Evolutionary conservation across 2,329 filamentous ascomycete species (phyloP).

Genomic region (Hypoxylon sp.): DNA sequence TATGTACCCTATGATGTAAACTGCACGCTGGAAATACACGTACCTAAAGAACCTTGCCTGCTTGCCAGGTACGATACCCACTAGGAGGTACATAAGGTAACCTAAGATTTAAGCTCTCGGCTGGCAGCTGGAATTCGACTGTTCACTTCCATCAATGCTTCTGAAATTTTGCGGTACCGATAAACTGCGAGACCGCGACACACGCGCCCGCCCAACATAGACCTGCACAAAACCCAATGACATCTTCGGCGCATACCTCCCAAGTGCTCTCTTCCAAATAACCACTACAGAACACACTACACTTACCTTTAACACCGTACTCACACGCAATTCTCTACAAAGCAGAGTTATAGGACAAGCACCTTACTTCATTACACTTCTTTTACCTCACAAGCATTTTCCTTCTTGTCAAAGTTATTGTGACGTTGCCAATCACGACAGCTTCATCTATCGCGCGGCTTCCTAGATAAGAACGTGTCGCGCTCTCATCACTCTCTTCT

Average conservation of each 20-base stretch:
- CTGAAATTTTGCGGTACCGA: conserved; percentile 27
- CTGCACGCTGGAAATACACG: neutral
- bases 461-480: conserved; percentile 3
- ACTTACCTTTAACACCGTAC: neutral
- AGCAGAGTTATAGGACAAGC: neutral
- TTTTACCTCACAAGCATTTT: neutral
- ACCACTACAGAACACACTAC: neutral
- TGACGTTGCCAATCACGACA: neutral
- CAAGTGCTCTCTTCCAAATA: neutral
- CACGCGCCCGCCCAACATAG: conserved; percentile 43
- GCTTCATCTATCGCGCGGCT: conserved; percentile 1
- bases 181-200: conserved; percentile 34
- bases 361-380: conserved; percentile 7
- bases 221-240: conserved; percentile 38
- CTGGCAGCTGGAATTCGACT: conserved; percentile 35
- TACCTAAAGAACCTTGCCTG: conserved; percentile 1
- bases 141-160: conserved; percentile 19
- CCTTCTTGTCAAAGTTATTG: neutral
- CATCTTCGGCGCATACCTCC: conserved; percentile 29
- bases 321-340: neutral
- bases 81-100: no score
- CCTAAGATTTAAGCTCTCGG: conserved; percentile 13
- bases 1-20: neutral
- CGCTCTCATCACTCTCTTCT: conserved; percentile 2
- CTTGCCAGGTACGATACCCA: neutral